Evolutionary conservation across 164 flowering plant species (phyloP).

Genomic region (Brasenia schreberi): DNA sequence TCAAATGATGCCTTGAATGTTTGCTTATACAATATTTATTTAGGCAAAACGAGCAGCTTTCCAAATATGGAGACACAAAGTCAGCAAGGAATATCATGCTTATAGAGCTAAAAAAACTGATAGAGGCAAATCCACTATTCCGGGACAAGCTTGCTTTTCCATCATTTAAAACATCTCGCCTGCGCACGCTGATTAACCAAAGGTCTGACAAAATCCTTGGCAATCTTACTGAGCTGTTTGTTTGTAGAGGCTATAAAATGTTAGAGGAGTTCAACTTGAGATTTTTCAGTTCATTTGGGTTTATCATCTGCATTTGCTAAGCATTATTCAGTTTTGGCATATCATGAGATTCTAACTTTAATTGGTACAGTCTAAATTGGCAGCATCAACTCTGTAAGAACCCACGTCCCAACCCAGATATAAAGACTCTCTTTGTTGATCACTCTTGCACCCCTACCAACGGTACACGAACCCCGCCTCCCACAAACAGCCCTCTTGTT

Average conservation of each 20-base stretch:
- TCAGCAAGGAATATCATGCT: conserved; percentile 59
- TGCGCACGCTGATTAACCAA: conserved; percentile 1
- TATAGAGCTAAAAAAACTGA: conserved; percentile 53
- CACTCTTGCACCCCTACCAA: conserved; percentile 44
- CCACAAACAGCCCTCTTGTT: conserved; percentile 29
- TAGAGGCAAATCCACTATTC: conserved; percentile 62
- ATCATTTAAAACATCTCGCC: conserved; percentile 18
- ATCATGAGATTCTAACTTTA: conserved; percentile 2
- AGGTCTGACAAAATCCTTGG: neutral
- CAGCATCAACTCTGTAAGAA: conserved; percentile 77
- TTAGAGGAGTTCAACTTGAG: too few relatives aligned
- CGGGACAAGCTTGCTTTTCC: conserved; percentile 59
- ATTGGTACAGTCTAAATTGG: conserved; percentile 53
- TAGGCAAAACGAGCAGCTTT: conserved; percentile 67
- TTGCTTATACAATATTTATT: neutral
- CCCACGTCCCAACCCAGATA: conserved; percentile 59
- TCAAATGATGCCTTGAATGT: neutral
- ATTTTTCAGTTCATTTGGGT: neutral
- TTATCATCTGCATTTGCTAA: neutral
- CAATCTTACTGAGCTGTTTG: neutral
- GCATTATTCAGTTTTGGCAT: neutral
- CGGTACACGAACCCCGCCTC: conserved; percentile 46
- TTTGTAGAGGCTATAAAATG: neutral
- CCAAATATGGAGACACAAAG: conserved; percentile 68
- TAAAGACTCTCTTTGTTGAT: conserved; percentile 54